phyloP scores from a whole-genome alignment of 2,329 filamentous ascomycete genomes.

The Zymoseptoria ardabiliae region DNA sequence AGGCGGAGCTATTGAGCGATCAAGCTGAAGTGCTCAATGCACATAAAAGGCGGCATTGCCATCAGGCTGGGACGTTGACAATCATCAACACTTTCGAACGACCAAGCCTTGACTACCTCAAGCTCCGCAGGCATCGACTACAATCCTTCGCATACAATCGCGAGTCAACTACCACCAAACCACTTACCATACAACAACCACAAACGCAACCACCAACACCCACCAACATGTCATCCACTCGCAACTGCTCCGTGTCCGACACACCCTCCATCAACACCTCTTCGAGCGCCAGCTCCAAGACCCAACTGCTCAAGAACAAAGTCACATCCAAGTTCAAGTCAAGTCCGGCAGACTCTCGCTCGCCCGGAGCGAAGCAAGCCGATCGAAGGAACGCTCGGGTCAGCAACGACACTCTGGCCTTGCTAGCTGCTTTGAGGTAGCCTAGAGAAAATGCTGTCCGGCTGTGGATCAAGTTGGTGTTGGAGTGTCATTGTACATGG shows the following conservation, averaged over 20 bases:
- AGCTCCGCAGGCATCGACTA: too few relatives aligned
- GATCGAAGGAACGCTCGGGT: not conserved
- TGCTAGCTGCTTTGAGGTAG: not conserved
- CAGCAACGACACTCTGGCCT: not conserved
- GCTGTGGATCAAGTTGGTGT: not conserved
- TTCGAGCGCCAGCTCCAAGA: slow-evolving; percentile 8
- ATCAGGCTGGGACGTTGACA: not conserved
- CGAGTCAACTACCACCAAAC: too few relatives aligned
- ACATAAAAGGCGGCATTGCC: not conserved
- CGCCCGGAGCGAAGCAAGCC: slow-evolving; percentile 7
- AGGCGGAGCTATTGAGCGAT: not conserved
- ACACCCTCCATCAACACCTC: slow-evolving; percentile 2
- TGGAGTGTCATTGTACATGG: too few relatives aligned
- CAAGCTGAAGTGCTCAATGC: not conserved
- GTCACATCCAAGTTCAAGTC: not conserved
- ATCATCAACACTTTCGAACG: not conserved
- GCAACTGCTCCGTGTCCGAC: not conserved
- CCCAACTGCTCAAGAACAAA: slow-evolving; percentile 6
- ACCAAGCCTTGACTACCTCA: too few relatives aligned
- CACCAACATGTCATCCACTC: not conserved
- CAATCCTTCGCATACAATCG: too few relatives aligned
- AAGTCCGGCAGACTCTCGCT: not conserved
- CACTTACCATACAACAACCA: not conserved
- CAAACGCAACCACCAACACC: not conserved
- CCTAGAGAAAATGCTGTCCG: not conserved